Conservation (phyloP, 2,329 filamentous ascomycete genomes). For the Davidsoniella neocaledoniae region DNA sequence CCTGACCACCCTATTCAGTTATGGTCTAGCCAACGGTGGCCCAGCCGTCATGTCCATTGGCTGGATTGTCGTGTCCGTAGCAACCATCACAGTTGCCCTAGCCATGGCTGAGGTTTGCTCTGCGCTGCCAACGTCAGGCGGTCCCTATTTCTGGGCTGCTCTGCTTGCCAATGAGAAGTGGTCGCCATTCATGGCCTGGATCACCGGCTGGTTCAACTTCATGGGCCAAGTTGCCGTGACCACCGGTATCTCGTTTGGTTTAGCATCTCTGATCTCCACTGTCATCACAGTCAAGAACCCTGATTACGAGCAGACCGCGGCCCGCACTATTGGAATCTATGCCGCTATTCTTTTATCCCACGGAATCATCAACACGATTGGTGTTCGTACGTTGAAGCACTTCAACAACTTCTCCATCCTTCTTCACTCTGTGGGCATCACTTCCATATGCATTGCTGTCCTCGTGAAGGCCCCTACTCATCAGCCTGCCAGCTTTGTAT, state of each 20-base stretch:
- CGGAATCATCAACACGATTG: slow-evolving; percentile 39
- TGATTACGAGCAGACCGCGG: slow-evolving; percentile 16
- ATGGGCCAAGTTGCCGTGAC: slow-evolving; percentile 27
- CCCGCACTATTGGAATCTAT: slow-evolving; percentile 40
- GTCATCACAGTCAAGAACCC: slow-evolving; percentile 22
- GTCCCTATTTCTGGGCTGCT: slow-evolving; percentile 44
- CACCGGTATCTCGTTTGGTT: slow-evolving; percentile 26
- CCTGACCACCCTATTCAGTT: slow-evolving; percentile 39
- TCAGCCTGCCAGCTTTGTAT: slow-evolving; percentile 38
- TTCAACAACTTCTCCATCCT: slow-evolving; percentile 40
- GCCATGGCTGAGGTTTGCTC: slow-evolving; percentile 44
- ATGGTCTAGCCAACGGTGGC: slow-evolving; percentile 38
- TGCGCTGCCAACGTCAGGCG: slow-evolving; percentile 40
- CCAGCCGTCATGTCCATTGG: slow-evolving; percentile 38
- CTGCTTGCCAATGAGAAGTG: slow-evolving; percentile 30
- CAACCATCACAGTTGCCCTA: slow-evolving; percentile 28
- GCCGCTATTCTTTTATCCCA: slow-evolving; percentile 38
- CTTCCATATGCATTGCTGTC: slow-evolving; percentile 35
- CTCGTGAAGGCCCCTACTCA: slow-evolving; percentile 40
- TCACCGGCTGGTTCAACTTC: slow-evolving; percentile 27
- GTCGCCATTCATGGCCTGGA: slow-evolving; percentile 13
- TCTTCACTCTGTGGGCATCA: slow-evolving; percentile 36
- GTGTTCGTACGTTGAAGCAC: slow-evolving; percentile 36
- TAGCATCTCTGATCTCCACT: slow-evolving; percentile 23
- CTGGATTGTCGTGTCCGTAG: slow-evolving; percentile 33